Evolutionary conservation across 139 green algal species (phyloP).

Genomic region (Diplosphaera chodatii): DNA sequence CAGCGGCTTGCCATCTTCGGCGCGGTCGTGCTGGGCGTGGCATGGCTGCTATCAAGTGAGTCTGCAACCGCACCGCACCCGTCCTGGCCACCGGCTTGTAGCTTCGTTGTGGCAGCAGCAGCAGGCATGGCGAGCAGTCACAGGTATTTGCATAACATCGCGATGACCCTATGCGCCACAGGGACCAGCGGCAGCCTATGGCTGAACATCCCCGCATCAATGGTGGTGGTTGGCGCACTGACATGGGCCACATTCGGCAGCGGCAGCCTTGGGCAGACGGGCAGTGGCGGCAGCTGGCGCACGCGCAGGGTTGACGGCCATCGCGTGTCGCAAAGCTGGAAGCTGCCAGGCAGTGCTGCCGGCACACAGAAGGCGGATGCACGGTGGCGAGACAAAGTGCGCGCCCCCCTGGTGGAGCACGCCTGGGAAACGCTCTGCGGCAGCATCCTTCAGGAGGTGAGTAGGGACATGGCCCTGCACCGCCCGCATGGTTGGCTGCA

Average conservation of each 20-base stretch:
- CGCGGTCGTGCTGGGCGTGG: constrained; percentile 4
- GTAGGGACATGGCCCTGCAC: neutral
- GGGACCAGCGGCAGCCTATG: constrained; percentile 25
- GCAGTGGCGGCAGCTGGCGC: neutral
- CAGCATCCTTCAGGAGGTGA: constrained; percentile 64
- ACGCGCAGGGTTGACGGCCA: neutral
- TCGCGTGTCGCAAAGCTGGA: neutral
- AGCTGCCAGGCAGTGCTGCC: neutral
- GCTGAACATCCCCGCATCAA: constrained; percentile 26
- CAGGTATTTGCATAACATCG: too few species aligned
- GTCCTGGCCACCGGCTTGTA: neutral
- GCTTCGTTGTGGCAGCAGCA: too few species aligned
- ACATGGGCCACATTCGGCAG: neutral
- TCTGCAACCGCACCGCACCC: neutral
- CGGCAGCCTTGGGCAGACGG: too few species aligned
- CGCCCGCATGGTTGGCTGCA: neutral
- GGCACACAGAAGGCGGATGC: constrained; percentile 6
- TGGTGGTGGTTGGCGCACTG: constrained; percentile 1
- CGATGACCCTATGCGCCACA: too few species aligned
- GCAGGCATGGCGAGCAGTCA: too few species aligned
- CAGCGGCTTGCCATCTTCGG: constrained; percentile 11
- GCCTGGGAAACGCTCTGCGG: constrained; percentile 59
- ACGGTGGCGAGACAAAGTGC: constrained; percentile 44
- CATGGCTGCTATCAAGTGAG: constrained; percentile 33
- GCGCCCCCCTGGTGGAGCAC: constrained; percentile 38